Evolutionary conservation across 2,329 filamentous ascomycete genomes (phyloP).

Genomic region (Ceratocystis huliohia): DNA sequence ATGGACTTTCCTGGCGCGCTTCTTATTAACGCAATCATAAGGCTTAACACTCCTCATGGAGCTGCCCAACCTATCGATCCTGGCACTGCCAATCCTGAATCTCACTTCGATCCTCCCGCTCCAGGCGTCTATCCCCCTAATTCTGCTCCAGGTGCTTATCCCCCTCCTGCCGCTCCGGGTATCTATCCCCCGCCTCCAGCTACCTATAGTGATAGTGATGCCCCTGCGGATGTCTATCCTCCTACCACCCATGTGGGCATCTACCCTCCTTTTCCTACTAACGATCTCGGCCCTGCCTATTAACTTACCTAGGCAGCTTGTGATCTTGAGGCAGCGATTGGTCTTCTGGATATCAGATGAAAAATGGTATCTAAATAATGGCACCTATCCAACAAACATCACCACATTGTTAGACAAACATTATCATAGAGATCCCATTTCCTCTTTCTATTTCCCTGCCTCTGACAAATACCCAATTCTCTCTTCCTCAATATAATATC

Average conservation of each 20-base stretch:
- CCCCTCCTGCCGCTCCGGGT: no score
- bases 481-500: neutral
- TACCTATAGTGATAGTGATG: no score
- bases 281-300: no score
- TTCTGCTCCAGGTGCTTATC: no score
- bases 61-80: no score
- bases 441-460: neutral
- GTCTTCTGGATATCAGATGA: neutral
- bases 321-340: neutral
- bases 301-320: neutral
- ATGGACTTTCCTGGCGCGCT: constrained; percentile 36
- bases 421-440: neutral
- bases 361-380: neutral
- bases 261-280: no score
- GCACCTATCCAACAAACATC: neutral
- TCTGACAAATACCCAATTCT: neutral
- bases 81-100: no score
- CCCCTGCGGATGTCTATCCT: no score
- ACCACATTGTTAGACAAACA: neutral
- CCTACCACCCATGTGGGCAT: no score
- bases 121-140: no score
- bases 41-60: constrained; percentile 27
- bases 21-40: constrained; percentile 33
- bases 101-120: no score
- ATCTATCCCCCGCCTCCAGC: no score